phyloP scores from a whole-genome alignment of 345 rosid genomes.

The Melaleuca alternifolia region DNA sequence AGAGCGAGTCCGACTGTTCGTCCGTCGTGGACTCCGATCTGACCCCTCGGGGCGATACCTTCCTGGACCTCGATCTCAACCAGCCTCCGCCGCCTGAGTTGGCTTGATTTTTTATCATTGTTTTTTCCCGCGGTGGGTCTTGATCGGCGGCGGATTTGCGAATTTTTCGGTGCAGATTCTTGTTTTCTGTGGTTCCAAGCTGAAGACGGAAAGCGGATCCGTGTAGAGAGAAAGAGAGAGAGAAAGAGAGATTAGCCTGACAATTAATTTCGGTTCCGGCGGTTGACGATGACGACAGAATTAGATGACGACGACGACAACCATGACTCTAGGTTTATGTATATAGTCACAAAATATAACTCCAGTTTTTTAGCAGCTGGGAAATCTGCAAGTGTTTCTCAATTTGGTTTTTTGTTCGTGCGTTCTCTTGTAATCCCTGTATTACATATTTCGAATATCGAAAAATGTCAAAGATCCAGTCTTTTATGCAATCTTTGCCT shows the following conservation, averaged over 20 bases:
- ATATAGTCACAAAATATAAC: not conserved
- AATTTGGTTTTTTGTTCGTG: not conserved
- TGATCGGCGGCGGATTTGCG: not conserved
- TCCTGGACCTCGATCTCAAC: conserved; percentile 22
- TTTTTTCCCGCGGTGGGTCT: not conserved
- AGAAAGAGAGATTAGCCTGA: not conserved
- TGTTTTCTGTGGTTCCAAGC: not conserved
- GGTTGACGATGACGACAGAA: not conserved
- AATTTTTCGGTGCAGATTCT: not conserved
- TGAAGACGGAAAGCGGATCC: not conserved
- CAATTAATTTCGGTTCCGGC: not conserved
- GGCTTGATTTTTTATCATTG: not conserved
- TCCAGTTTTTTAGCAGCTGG: not conserved
- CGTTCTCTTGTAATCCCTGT: not conserved
- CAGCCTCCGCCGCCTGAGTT: conserved; percentile 19
- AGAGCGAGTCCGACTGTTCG: conserved; percentile 6
- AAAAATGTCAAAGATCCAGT: not conserved
- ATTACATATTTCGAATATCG: not conserved
- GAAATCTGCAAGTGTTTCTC: not conserved
- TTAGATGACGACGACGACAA: not conserved
- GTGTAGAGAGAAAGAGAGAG: not conserved
- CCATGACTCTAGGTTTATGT: not conserved
- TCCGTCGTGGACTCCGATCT: not conserved
- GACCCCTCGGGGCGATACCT: not conserved
- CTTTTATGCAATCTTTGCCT: not conserved